phyloP scores from a whole-genome alignment of 179 eudicot genomes.

The Spinacia oleracea region DNA sequence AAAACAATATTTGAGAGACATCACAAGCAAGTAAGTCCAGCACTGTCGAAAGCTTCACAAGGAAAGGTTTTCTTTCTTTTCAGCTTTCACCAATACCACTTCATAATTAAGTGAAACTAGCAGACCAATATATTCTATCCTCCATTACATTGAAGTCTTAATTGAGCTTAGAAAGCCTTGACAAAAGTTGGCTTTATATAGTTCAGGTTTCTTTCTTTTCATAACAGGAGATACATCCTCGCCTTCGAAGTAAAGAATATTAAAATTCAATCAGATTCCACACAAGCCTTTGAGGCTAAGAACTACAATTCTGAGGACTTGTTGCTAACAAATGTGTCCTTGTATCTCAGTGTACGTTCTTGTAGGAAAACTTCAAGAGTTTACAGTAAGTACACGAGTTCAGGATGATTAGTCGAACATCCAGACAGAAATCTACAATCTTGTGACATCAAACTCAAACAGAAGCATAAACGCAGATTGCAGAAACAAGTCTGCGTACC shows the following conservation, averaged over 20 bases:
- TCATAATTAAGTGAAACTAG: background rate
- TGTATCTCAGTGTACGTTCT: background rate
- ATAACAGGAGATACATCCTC: background rate
- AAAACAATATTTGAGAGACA: background rate
- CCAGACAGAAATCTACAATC: background rate
- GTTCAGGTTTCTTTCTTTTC: background rate
- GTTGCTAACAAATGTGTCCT: background rate
- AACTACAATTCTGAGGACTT: background rate
- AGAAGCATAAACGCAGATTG: background rate
- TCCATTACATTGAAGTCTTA: background rate
- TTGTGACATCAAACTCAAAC: conserved; percentile 2
- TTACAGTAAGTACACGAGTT: background rate
- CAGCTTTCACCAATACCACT: background rate
- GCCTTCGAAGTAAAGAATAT: background rate
- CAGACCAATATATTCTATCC: background rate
- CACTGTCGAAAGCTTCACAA: background rate
- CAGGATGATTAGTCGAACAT: background rate
- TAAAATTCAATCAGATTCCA: background rate
- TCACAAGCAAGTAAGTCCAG: background rate
- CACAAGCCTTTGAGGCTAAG: background rate
- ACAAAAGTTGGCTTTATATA: background rate
- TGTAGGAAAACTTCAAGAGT: conserved; percentile 2
- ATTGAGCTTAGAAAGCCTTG: background rate
- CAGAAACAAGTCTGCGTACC: background rate
- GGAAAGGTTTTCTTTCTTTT: background rate